These are phyloP conservation scores for Dinochytrium kinnereticum DNA, from an alignment of 371 early-diverging fungal genomes.

Conservation along the genomic window DNA sequence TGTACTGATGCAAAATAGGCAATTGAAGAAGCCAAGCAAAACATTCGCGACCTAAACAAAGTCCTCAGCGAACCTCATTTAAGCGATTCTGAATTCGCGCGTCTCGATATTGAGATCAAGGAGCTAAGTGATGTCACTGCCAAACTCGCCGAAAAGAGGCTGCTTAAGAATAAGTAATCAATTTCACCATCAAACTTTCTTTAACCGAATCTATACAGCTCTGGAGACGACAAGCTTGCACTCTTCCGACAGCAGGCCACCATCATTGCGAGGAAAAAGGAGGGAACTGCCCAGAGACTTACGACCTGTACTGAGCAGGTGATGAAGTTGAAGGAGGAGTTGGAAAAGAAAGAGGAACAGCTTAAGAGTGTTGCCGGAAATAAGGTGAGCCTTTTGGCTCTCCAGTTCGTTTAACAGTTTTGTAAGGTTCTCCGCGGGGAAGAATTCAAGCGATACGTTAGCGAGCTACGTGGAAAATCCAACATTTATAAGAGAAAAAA, in stretches of 20 bases:
- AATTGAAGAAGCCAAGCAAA: conserved; percentile 43
- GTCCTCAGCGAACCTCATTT: conserved; percentile 50
- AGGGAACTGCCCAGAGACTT: conserved; percentile 49
- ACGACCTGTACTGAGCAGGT: conserved; percentile 46
- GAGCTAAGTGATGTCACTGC: conserved; percentile 50
- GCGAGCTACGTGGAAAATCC: conserved; percentile 61
- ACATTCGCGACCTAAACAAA: conserved; percentile 41
- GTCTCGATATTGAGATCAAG: conserved; percentile 55
- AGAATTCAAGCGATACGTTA: conserved; percentile 62
- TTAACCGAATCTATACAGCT: conserved; percentile 23
- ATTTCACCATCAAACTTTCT: neutral
- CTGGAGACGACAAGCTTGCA: conserved; percentile 60
- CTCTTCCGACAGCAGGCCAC: conserved; percentile 63
- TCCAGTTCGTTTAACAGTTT: neutral
- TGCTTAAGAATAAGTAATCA: conserved; percentile 49
- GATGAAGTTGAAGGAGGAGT: conserved; percentile 35
- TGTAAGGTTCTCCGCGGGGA: conserved; percentile 58
- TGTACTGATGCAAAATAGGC: conserved; percentile 21
- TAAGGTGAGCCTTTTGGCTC: conserved; percentile 26
- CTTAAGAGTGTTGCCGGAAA: conserved; percentile 33
- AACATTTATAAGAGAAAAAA: conserved; percentile 57
- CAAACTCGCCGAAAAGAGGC: conserved; percentile 49
- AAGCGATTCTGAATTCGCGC: conserved; percentile 44
- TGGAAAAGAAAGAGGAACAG: conserved; percentile 43
- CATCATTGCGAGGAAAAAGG: conserved; percentile 60